Conservation (phyloP, 1,284 basidiomycete species). For the Ceratobasidium sp. region DNA sequence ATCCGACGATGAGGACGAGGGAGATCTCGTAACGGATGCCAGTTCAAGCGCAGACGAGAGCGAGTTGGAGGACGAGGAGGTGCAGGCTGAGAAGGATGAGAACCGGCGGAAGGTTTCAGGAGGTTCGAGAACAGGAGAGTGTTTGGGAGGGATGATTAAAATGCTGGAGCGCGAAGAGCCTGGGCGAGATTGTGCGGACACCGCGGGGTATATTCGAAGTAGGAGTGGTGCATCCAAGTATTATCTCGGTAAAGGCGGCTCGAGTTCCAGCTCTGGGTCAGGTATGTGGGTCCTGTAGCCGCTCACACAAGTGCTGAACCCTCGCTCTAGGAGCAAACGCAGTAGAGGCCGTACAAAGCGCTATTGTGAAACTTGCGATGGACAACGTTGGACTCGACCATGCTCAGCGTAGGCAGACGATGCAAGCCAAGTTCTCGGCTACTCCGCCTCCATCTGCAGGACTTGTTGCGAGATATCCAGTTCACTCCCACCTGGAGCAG, state of each 20-base stretch:
- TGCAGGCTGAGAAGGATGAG: not conserved
- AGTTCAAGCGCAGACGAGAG: constrained; percentile 16
- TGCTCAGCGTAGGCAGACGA: not conserved
- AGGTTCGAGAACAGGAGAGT: not conserved
- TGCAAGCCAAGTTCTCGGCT: not conserved
- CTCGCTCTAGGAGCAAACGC: constrained; percentile 24
- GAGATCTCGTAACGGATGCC: constrained; percentile 11
- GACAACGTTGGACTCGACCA: constrained; percentile 25
- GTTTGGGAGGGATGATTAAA: not conserved
- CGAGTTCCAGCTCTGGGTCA: not conserved
- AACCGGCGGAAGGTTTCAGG: not conserved
- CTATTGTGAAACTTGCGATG: constrained; percentile 35
- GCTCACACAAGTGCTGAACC: not conserved
- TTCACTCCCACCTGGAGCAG: not conserved
- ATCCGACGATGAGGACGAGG: constrained; percentile 36
- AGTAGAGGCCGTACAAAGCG: constrained; percentile 30
- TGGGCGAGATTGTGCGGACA: not conserved
- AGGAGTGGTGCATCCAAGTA: constrained; percentile 1
- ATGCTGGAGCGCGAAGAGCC: not conserved
- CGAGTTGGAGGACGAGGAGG: constrained; percentile 23
- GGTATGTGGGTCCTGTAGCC: not conserved
- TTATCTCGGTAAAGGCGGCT: not conserved
- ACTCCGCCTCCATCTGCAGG: not conserved
- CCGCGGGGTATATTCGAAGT: not conserved
- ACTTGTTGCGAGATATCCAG: not conserved